A percentile compares a stretch with the other conserved stretches of the same genome.
These are phyloP conservation scores for Trichophyton benhamiae DNA, from an alignment of 2,329 filamentous ascomycete genomes.

Conservation along the genomic window DNA sequence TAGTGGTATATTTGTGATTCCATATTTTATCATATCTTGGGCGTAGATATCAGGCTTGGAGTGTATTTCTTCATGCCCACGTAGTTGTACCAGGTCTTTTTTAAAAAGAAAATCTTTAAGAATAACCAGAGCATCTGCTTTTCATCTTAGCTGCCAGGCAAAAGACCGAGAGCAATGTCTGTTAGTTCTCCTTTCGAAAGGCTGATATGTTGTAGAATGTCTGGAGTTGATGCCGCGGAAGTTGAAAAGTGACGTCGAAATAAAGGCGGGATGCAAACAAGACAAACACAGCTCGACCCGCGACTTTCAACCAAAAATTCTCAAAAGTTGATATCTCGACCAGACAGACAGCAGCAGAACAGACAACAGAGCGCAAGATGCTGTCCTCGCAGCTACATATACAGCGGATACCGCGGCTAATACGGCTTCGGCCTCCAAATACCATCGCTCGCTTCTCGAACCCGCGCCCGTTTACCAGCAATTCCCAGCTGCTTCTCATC, in stretches of 20 bases:
- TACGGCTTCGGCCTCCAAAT: conserved; percentile 26
- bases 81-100: too few species aligned
- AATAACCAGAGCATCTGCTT: too few species aligned
- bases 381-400: conserved; percentile 24
- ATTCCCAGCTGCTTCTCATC: conserved; percentile 42
- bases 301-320: conserved; percentile 3
- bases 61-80: too few species aligned
- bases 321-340: neutral
- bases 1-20: too few species aligned
- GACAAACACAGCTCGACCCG: conserved; percentile 7
- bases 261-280: conserved; percentile 9
- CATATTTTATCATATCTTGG: too few species aligned
- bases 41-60: too few species aligned
- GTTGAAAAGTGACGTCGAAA: neutral
- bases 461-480: conserved; percentile 47
- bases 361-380: conserved; percentile 17
- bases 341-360: neutral
- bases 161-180: too few species aligned
- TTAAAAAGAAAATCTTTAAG: too few species aligned
- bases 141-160: too few species aligned
- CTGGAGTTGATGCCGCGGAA: too few species aligned
- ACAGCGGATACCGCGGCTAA: conserved; percentile 29
- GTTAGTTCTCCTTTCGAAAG: too few species aligned
- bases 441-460: conserved; percentile 11
- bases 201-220: too few species aligned